phyloP scores from a whole-genome alignment of 108 stramenopile genomes.

The Hondaea fermentalgiana region DNA sequence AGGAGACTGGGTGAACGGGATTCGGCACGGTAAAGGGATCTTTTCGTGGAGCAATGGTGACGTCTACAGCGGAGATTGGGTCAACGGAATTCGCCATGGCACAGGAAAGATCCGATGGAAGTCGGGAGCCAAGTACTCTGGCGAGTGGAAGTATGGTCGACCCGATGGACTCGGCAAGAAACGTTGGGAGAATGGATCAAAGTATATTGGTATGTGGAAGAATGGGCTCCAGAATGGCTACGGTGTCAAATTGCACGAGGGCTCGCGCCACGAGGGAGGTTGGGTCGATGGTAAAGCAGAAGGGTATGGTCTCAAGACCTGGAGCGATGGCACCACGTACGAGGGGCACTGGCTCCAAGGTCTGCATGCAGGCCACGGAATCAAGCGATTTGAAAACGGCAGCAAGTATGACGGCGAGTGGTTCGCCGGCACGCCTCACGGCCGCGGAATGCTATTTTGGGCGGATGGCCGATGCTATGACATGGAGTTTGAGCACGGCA shows the following conservation, averaged over 20 bases:
- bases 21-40: constrained; percentile 32
- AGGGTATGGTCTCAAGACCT: constrained; percentile 44
- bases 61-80: constrained; percentile 50
- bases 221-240: background rate
- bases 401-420: constrained; percentile 49
- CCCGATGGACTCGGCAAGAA: constrained; percentile 17
- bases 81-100: constrained; percentile 38
- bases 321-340: constrained; percentile 43
- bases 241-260: constrained; percentile 8
- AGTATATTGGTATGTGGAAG: constrained; percentile 1
- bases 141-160: constrained; percentile 35
- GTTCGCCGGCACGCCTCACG: constrained; percentile 43
- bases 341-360: constrained; percentile 47
- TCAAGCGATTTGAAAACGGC: constrained; percentile 44
- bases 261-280: background rate
- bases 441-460: constrained; percentile 28
- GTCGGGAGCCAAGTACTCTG: constrained; percentile 47
- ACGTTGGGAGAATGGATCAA: background rate
- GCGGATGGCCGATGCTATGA: constrained; percentile 1
- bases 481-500: background rate
- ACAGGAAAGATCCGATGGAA: constrained; percentile 40
- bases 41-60: constrained; percentile 50
- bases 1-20: constrained; percentile 45
- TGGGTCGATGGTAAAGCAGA: constrained; percentile 44
- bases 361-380: constrained; percentile 38